These are phyloP conservation scores for Sarcocystis neurona DNA, from an alignment of 169 alveolate species.

Conservation along the genomic window DNA sequence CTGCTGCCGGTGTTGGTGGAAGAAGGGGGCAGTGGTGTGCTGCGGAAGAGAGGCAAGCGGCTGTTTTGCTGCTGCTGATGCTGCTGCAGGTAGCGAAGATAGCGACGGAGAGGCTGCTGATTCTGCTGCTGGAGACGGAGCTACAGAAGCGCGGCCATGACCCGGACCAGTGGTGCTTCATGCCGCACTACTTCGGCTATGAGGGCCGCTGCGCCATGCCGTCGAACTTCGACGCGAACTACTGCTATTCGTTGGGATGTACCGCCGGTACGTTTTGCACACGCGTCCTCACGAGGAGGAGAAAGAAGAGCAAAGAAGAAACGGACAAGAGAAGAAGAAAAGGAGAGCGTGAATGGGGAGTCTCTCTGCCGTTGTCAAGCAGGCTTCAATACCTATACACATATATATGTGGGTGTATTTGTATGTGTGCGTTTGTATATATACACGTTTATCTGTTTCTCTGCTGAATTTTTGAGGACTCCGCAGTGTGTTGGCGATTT, in stretches of 20 bases:
- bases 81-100: constrained; percentile 91
- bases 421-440: too few species aligned
- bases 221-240: constrained; percentile 95
- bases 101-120: constrained; percentile 96
- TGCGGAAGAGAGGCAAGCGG: too few species aligned
- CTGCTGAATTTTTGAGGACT: too few species aligned
- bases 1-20: too few species aligned
- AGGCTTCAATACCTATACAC: neutral
- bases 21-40: too few species aligned
- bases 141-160: constrained; percentile 64
- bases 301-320: too few species aligned
- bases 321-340: too few species aligned
- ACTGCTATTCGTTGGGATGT: constrained; percentile 97
- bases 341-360: too few species aligned
- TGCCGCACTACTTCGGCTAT: constrained; percentile 95
- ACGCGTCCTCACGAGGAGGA: constrained; percentile 78
- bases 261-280: constrained; percentile 84
- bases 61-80: neutral
- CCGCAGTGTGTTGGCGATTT: too few species aligned
- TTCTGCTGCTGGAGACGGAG: constrained; percentile 84
- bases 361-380: neutral
- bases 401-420: neutral
- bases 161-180: constrained; percentile 66
- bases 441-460: too few species aligned
- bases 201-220: constrained; percentile 83